phyloP scores from a whole-genome alignment of 2,329 filamentous ascomycete genomes.

The Cladobotryum mycophilum region DNA sequence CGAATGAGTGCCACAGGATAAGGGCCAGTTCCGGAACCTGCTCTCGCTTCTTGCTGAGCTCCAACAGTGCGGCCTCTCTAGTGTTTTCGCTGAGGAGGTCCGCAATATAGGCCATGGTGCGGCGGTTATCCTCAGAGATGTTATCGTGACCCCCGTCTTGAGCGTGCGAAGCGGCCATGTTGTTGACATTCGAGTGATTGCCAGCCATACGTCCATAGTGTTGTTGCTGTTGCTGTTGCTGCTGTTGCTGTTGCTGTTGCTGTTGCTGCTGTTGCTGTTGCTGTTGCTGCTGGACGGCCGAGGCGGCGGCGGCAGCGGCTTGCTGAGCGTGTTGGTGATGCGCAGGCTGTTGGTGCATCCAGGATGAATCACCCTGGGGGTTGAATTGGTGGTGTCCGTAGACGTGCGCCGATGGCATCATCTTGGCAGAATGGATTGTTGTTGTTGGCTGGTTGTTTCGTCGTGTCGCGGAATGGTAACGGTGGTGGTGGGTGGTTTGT shows the following conservation, averaged over 20 bases:
- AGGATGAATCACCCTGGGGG: constrained; percentile 55
- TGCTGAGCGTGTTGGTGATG: constrained; percentile 56
- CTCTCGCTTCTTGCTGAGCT: constrained; percentile 97
- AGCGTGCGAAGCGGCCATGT: constrained; percentile 41
- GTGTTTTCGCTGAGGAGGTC: constrained; percentile 83
- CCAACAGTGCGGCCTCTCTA: constrained; percentile 83
- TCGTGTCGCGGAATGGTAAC: neutral
- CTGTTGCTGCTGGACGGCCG: constrained; percentile 37
- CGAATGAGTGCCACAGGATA: constrained; percentile 97
- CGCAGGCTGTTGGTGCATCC: constrained; percentile 61
- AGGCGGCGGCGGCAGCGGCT: constrained; percentile 45
- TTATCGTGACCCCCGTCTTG: constrained; percentile 57
- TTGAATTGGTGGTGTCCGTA: constrained; percentile 64
- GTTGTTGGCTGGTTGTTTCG: constrained; percentile 1
- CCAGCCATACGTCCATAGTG: constrained; percentile 70
- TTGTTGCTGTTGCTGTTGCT: constrained; percentile 38
- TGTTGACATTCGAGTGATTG: constrained; percentile 49
- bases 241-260: constrained; percentile 48
- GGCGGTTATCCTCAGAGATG: constrained; percentile 82
- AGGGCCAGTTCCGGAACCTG: constrained; percentile 94
- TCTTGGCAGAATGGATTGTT: constrained; percentile 29
- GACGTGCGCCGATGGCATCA: constrained; percentile 59
- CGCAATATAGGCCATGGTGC: constrained; percentile 88
- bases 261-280: constrained; percentile 50
- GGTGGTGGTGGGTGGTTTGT: neutral